These are phyloP conservation scores for Kregervanrija fluxuum DNA, from an alignment of 805 yeast species.

Conservation along the genomic window DNA sequence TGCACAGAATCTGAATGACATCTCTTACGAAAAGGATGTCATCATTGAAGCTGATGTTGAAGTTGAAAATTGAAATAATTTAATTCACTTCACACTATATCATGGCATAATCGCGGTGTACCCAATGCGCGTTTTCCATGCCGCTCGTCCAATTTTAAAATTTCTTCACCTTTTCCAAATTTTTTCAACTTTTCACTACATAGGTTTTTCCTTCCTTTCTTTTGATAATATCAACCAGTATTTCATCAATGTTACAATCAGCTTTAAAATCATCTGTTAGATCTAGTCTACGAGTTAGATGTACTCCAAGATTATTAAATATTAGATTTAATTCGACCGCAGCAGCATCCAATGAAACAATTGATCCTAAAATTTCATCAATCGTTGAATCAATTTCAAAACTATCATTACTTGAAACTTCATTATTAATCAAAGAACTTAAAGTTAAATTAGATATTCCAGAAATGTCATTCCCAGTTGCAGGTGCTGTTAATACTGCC, in stretches of 20 bases:
- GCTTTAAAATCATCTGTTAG: neutral
- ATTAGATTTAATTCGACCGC: constrained; percentile 43
- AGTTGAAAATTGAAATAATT: too few species aligned
- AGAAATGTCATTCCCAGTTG: constrained; percentile 80
- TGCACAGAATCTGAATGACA: constrained; percentile 88
- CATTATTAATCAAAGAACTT: constrained; percentile 74
- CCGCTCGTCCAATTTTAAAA: too few species aligned
- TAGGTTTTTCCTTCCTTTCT: too few species aligned
- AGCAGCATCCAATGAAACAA: constrained; percentile 35
- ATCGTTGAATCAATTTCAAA: constrained; percentile 90
- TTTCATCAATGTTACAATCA: too few species aligned
- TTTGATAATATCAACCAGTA: too few species aligned
- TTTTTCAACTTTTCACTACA: too few species aligned
- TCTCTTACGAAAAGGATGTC: constrained; percentile 1
- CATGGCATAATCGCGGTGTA: too few species aligned
- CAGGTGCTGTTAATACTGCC: constrained; percentile 52
- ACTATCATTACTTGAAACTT: constrained; percentile 88
- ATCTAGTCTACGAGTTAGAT: constrained; percentile 6
- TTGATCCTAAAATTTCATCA: constrained; percentile 78
- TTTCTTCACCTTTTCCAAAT: too few species aligned
- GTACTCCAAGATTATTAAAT: neutral
- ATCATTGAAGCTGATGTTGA: too few species aligned
- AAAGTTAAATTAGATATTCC: constrained; percentile 83
- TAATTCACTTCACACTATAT: too few species aligned
- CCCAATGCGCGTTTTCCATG: too few species aligned